These are phyloP conservation scores for Puccinia triticina DNA, from an alignment of 1,284 basidiomycete genomes.

Conservation along the genomic window DNA sequence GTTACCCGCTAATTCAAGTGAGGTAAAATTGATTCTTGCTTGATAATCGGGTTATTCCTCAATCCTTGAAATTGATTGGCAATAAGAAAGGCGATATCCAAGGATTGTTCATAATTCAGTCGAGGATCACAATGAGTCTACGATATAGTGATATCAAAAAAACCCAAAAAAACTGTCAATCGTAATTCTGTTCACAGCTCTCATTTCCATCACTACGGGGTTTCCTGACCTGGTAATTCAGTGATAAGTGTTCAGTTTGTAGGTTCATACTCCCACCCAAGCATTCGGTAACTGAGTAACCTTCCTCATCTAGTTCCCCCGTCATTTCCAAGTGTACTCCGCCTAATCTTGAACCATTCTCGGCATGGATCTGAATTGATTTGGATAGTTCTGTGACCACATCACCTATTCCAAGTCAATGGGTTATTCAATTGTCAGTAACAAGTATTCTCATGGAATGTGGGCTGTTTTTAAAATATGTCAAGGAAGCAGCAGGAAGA, in stretches of 20 bases:
- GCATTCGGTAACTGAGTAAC: slow-evolving; percentile 78
- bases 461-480: background rate
- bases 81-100: slow-evolving; percentile 64
- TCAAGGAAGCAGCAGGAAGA: slow-evolving; percentile 66
- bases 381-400: slow-evolving; percentile 85
- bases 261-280: slow-evolving; percentile 67
- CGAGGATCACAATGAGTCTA: slow-evolving; percentile 60
- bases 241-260: slow-evolving; percentile 64
- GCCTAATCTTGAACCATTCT: slow-evolving; percentile 73
- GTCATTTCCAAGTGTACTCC: slow-evolving; percentile 98
- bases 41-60: slow-evolving; percentile 3
- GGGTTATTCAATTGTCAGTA: slow-evolving; percentile 49
- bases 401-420: slow-evolving; percentile 82
- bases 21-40: slow-evolving; percentile 10
- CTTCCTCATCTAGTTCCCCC: slow-evolving; percentile 88
- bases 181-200: background rate
- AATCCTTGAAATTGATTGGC: slow-evolving; percentile 59
- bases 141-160: background rate
- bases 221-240: slow-evolving; percentile 63
- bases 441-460: background rate
- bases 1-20: background rate
- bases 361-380: slow-evolving; percentile 77
- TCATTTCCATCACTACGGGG: background rate
- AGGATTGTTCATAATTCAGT: slow-evolving; percentile 66
- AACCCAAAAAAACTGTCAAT: background rate